These are phyloP conservation scores for Carex kokanica DNA, from an alignment of 176 grass and related monocot species.

Conservation along the genomic window DNA sequence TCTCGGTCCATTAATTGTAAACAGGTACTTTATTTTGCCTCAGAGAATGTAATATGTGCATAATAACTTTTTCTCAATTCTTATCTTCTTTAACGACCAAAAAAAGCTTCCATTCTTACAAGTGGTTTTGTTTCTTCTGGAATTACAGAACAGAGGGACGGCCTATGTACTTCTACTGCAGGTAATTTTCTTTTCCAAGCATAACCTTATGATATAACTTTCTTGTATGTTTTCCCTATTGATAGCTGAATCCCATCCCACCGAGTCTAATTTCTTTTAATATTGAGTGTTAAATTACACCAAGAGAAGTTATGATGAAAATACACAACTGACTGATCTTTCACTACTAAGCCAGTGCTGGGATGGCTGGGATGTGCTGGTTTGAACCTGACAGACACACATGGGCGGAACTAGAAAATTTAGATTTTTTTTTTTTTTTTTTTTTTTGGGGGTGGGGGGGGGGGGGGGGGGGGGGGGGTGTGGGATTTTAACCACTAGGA, in stretches of 20 bases:
- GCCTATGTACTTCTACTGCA: constrained; percentile 60
- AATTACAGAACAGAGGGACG: constrained; percentile 54
- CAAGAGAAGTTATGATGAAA: background rate
- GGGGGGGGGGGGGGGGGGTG: no score
- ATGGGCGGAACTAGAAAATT: no score
- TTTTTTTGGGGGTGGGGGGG: no score
- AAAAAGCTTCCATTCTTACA: background rate
- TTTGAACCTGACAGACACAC: background rate
- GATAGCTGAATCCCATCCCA: background rate
- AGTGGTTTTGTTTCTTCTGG: constrained; percentile 26
- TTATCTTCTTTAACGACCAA: background rate
- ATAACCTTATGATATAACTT: background rate
- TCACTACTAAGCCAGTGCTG: background rate
- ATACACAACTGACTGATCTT: background rate
- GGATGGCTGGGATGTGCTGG: background rate
- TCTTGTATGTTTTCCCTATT: constrained; percentile 4
- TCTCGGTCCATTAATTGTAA: constrained; percentile 67
- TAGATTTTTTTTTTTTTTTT: no score
- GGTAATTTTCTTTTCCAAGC: constrained; percentile 43
- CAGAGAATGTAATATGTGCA: background rate
- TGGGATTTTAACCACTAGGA: no score
- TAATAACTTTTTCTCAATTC: background rate
- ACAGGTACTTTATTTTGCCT: constrained; percentile 41
- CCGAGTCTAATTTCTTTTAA: background rate
- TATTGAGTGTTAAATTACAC: background rate